Evolutionary conservation across 1,139 yeast genomes (phyloP).

Genomic region (Meyerozyma carpophila): DNA sequence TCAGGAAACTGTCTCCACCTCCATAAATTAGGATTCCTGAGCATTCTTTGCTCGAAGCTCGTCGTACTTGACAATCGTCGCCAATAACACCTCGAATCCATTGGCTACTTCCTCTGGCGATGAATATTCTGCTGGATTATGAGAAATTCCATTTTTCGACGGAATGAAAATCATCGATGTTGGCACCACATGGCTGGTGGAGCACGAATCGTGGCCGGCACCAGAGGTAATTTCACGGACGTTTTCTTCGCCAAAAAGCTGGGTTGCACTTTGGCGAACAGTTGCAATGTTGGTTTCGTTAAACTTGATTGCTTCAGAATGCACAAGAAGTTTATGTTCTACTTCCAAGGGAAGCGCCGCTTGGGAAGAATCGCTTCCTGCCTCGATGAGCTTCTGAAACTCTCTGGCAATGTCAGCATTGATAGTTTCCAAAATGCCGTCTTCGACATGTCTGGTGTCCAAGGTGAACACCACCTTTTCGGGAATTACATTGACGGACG

Average conservation of each 20-base stretch:
- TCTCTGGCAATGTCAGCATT: slow-evolving; percentile 32
- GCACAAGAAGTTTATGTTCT: slow-evolving; percentile 35
- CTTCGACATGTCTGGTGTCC: slow-evolving; percentile 54
- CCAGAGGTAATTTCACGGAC: slow-evolving; percentile 53
- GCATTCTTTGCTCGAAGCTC: neutral
- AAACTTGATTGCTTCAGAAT: slow-evolving; percentile 55
- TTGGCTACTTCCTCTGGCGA: slow-evolving; percentile 56
- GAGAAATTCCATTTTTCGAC: slow-evolving; percentile 64
- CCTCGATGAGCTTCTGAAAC: slow-evolving; percentile 28
- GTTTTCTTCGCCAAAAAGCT: slow-evolving; percentile 39
- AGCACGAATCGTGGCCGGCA: slow-evolving; percentile 72
- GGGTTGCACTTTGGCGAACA: slow-evolving; percentile 47
- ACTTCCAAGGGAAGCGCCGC: slow-evolving; percentile 19
- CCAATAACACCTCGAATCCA: slow-evolving; percentile 55
- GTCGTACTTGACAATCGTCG: slow-evolving; percentile 56
- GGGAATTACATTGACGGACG: slow-evolving; percentile 63
- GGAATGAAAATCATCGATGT: slow-evolving; percentile 76
- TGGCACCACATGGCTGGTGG: slow-evolving; percentile 51
- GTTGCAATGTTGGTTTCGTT: slow-evolving; percentile 44
- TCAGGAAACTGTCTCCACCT: too few relatives aligned
- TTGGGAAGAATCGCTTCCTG: neutral
- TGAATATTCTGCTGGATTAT: slow-evolving; percentile 62
- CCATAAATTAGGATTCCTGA: neutral
- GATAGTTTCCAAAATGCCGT: slow-evolving; percentile 36
- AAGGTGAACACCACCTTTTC: slow-evolving; percentile 51